Percentiles rank a stretch among this genome's conserved stretches.
Evolutionary conservation across 2,329 filamentous ascomycete species (phyloP).

Genomic region (Onygenales sp.): DNA sequence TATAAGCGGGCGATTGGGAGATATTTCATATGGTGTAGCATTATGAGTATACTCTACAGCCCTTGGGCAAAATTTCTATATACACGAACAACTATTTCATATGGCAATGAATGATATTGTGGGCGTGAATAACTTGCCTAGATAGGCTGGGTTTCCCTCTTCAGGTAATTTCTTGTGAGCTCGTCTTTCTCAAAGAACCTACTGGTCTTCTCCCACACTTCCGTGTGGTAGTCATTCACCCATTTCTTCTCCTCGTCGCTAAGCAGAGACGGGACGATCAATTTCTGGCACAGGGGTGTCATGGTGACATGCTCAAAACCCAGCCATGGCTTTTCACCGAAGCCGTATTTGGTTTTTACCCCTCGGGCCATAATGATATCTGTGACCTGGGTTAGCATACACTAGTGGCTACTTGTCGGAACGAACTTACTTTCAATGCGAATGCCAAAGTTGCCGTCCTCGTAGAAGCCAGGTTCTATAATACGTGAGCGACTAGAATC

Average conservation of each 20-base stretch:
- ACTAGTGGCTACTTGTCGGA: background rate
- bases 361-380: constrained; percentile 84
- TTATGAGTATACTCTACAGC: too few relatives aligned
- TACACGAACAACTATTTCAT: too few relatives aligned
- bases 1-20: too few relatives aligned
- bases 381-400: constrained; percentile 16
- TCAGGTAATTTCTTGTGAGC: constrained; percentile 67
- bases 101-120: too few relatives aligned
- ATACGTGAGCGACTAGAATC: constrained; percentile 7
- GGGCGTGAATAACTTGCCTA: background rate
- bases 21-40: too few relatives aligned
- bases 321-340: constrained; percentile 88
- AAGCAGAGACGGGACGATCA: constrained; percentile 68
- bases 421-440: constrained; percentile 66
- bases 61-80: too few relatives aligned
- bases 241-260: constrained; percentile 68
- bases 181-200: constrained; percentile 64
- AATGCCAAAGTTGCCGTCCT: constrained; percentile 89
- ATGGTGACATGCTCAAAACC: constrained; percentile 97
- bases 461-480: constrained; percentile 84
- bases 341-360: constrained; percentile 74
- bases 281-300: constrained; percentile 84
- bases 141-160: constrained; percentile 66
- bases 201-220: constrained; percentile 74
- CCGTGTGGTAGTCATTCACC: constrained; percentile 76